Conservation (phyloP, 2,329 filamentous ascomycete species). For the Alternaria sp. region DNA sequence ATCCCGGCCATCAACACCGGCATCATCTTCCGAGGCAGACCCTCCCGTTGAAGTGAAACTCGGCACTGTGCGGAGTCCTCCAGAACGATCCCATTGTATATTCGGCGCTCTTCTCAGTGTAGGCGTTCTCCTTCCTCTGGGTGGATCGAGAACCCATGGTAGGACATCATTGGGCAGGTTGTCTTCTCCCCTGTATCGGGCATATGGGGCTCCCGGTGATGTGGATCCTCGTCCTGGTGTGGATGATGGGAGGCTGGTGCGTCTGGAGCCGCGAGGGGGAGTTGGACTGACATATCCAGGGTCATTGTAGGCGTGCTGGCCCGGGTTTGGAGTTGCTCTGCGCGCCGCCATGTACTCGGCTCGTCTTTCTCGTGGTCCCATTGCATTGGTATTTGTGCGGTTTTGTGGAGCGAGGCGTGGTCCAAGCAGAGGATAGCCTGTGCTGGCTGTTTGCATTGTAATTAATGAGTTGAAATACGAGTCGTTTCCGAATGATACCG, state of each 20-base stretch:
- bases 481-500: not conserved
- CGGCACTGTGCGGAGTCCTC: not conserved
- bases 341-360: not conserved
- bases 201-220: not conserved
- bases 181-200: not conserved
- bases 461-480: not conserved
- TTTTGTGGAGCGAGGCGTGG: not conserved
- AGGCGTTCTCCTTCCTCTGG: conserved; percentile 2
- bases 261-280: not conserved
- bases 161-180: not conserved
- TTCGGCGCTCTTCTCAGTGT: not conserved
- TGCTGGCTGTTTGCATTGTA: not conserved
- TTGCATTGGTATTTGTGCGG: not conserved
- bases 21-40: not conserved
- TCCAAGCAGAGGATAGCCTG: not conserved
- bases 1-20: not conserved
- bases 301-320: not conserved
- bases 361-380: not conserved
- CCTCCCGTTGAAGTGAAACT: not conserved
- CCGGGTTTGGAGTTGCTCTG: not conserved
- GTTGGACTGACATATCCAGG: not conserved
- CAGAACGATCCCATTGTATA: not conserved
- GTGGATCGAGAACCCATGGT: not conserved
- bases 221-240: not conserved
- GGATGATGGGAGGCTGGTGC: not conserved